phyloP scores from a whole-genome alignment of 2,329 filamentous ascomycete genomes.

The Aspergillus sp. region DNA sequence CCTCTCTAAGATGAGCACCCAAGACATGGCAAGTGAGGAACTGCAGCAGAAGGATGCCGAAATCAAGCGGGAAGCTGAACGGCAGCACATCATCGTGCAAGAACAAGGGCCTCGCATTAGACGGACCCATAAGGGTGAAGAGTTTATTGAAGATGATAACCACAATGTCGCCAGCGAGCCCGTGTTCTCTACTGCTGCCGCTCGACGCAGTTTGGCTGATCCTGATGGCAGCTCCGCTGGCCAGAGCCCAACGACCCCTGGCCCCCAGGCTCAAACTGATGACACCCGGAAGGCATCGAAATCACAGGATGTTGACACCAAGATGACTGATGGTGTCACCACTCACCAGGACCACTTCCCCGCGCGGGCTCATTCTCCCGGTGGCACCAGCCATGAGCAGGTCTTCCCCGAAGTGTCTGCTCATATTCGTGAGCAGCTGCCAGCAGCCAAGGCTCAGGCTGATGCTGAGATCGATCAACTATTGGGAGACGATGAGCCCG shows the following conservation, averaged over 20 bases:
- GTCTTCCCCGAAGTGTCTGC: constrained; percentile 46
- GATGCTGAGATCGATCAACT: constrained; percentile 90
- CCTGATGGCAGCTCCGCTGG: constrained; percentile 29
- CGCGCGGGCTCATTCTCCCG: constrained; percentile 76
- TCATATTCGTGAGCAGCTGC: constrained; percentile 40
- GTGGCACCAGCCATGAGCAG: constrained; percentile 47
- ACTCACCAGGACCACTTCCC: constrained; percentile 82
- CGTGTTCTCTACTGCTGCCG: constrained; percentile 49
- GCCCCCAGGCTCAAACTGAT: constrained; percentile 24
- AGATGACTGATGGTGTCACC: constrained; percentile 49
- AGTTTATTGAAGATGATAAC: constrained; percentile 76
- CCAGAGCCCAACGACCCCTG: constrained; percentile 32
- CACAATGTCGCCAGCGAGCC: constrained; percentile 50
- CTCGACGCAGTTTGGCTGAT: constrained; percentile 45
- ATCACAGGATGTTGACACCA: constrained; percentile 41
- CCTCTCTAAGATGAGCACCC: constrained; percentile 82
- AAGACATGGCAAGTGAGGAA: constrained; percentile 91
- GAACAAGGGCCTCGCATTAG: constrained; percentile 76
- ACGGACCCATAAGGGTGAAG: constrained; percentile 92
- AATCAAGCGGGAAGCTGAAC: constrained; percentile 59
- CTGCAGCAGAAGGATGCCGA: constrained; percentile 66
- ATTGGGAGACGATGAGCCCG: constrained; percentile 77
- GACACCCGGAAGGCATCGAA: constrained; percentile 20
- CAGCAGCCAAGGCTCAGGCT: constrained; percentile 56
- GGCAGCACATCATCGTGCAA: constrained; percentile 74